phyloP scores from a whole-genome alignment of 331 rosid species.

The Prunus yedoensis region DNA sequence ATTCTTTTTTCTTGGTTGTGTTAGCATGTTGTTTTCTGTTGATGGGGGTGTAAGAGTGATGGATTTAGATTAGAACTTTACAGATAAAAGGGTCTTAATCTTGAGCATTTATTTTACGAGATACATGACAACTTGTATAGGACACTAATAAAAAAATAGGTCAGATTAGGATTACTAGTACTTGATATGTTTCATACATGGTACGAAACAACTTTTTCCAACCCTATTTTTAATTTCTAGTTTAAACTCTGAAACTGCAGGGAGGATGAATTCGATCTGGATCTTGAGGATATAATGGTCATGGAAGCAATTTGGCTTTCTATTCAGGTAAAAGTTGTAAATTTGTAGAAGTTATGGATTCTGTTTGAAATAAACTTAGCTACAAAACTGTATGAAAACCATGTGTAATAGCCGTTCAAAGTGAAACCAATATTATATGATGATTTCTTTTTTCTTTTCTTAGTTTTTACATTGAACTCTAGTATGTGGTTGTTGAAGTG shows the following conservation, averaged over 20 bases:
- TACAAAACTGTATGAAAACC: background rate
- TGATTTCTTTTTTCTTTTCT: background rate
- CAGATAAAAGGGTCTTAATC: background rate
- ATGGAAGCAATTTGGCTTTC: conserved; percentile 99
- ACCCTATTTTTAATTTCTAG: background rate
- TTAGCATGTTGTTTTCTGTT: background rate
- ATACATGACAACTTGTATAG: background rate
- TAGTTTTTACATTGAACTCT: background rate
- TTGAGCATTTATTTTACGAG: background rate
- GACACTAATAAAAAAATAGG: background rate
- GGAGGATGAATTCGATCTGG: conserved; percentile 89
- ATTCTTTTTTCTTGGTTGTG: background rate
- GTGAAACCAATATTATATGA: background rate
- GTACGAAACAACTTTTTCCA: background rate
- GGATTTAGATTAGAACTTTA: background rate
- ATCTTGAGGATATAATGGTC: conserved; percentile 98
- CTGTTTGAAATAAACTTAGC: conserved; percentile 14
- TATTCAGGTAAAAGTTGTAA: conserved; percentile 59
- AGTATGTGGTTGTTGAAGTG: background rate
- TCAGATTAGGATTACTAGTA: background rate
- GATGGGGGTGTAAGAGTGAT: background rate
- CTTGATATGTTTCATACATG: too few species aligned
- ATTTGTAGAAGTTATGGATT: background rate
- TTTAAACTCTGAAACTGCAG: conserved; percentile 44
- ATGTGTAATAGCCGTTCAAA: background rate